These are phyloP conservation scores for Pythium monospermum DNA, from an alignment of 352 stramenopile genomes.

Conservation along the genomic window DNA sequence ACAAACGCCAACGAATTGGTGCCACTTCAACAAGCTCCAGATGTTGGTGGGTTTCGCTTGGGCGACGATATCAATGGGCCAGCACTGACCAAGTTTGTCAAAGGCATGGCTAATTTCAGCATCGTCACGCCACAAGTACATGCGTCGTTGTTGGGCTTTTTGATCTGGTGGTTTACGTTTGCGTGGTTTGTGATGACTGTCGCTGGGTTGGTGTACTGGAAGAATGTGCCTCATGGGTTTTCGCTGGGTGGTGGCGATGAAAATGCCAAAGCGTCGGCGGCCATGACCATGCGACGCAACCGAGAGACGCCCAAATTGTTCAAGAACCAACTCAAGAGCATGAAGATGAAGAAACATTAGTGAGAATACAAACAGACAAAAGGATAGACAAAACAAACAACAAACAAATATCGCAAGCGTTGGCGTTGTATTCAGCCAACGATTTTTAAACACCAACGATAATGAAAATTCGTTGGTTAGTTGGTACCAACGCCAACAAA, in stretches of 20 bases:
- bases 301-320: constrained; percentile 60
- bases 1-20: constrained; percentile 21
- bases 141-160: constrained; percentile 55
- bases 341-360: constrained; percentile 64
- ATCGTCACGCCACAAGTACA: constrained; percentile 57
- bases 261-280: background rate
- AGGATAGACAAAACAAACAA: background rate
- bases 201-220: constrained; percentile 57
- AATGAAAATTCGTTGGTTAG: background rate
- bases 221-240: constrained; percentile 45
- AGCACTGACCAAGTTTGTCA: constrained; percentile 45
- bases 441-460: background rate
- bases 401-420: too few species aligned
- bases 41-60: constrained; percentile 55
- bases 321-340: constrained; percentile 67
- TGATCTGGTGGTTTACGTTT: constrained; percentile 49
- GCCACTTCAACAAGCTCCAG: constrained; percentile 27
- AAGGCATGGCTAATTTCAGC: constrained; percentile 59
- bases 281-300: constrained; percentile 31
- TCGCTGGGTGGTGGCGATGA: constrained; percentile 15
- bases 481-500: background rate
- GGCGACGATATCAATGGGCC: constrained; percentile 43
- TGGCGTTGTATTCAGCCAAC: background rate
- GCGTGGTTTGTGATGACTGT: constrained; percentile 52
- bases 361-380: background rate